These are phyloP conservation scores for Scedosporium apiospermum DNA, from an alignment of 2,329 filamentous ascomycete genomes.

Conservation along the genomic window DNA sequence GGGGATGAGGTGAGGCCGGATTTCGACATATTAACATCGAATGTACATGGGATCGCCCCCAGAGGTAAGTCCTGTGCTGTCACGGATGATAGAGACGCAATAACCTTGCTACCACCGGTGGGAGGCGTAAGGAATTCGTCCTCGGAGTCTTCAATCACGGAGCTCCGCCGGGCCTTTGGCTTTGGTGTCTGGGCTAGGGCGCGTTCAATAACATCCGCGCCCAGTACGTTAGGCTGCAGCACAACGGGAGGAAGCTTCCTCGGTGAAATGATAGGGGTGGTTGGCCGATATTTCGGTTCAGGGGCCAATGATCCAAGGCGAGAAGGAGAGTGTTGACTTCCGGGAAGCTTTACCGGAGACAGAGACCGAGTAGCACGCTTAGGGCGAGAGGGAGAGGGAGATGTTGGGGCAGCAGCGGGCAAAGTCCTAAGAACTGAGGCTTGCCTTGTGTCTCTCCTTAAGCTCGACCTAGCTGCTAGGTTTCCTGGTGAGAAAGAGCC, in stretches of 20 bases:
- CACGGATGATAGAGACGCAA: not conserved
- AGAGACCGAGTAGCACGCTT: not conserved
- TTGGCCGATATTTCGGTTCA: not conserved
- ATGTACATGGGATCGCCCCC: slow-evolving; percentile 7
- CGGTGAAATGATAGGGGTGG: not conserved
- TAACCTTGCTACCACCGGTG: slow-evolving; percentile 8
- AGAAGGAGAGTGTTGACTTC: not conserved
- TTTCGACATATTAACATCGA: slow-evolving; percentile 3
- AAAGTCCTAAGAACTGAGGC: not conserved
- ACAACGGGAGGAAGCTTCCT: slow-evolving; percentile 1
- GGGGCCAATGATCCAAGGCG: not conserved
- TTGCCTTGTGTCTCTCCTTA: not conserved
- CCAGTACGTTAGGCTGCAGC: slow-evolving; percentile 1
- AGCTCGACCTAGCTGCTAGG: not conserved
- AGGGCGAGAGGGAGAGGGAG: not conserved
- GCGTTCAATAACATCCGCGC: not conserved
- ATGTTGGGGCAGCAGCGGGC: not conserved
- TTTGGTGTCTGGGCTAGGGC: slow-evolving; percentile 5
- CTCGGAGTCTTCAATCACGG: slow-evolving; percentile 46
- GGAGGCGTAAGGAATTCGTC: slow-evolving; percentile 41
- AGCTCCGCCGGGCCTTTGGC: slow-evolving; percentile 7
- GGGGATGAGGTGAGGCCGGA: not conserved
- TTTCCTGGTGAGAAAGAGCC: not conserved
- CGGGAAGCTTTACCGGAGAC: not conserved
- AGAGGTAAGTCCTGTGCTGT: not conserved